Evolutionary conservation across 2,329 filamentous ascomycete species (phyloP).

Genomic region (Sporothrix humicola): DNA sequence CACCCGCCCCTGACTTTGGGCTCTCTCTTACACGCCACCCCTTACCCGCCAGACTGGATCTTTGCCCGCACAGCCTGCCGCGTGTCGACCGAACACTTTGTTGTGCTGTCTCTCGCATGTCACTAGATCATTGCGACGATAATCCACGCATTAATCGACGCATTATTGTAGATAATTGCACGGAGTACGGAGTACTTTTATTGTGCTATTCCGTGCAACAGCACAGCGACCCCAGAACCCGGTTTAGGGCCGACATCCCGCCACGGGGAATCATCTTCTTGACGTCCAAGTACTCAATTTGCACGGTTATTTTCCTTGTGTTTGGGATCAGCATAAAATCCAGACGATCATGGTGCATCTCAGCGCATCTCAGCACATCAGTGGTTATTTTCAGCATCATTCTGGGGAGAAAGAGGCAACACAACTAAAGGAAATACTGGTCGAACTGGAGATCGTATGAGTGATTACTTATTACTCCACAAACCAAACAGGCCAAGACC

Average conservation of each 20-base stretch:
- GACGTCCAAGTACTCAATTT: neutral
- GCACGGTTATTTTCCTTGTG: neutral
- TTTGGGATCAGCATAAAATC: conserved; percentile 28
- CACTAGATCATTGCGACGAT: neutral
- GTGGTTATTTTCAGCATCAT: neutral
- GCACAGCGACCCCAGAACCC: conserved; percentile 13
- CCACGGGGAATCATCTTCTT: neutral
- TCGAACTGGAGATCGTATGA: neutral
- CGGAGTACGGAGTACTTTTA: too few species aligned
- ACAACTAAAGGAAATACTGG: neutral
- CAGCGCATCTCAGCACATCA: neutral
- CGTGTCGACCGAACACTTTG: conserved; percentile 15
- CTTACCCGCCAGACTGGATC: conserved; percentile 4
- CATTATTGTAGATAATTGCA: neutral
- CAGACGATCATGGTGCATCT: conserved; percentile 6
- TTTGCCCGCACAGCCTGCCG: neutral
- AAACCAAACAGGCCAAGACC: neutral
- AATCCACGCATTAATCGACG: neutral
- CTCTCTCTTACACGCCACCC: conserved; percentile 5
- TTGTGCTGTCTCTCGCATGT: neutral
- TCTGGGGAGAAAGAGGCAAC: neutral
- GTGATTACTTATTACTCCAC: neutral
- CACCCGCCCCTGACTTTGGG: neutral
- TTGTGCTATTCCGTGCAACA: neutral
- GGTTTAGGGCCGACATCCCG: conserved; percentile 12